Evolutionary conservation across 2,329 filamentous ascomycete species (phyloP), one percentile per base, ranked within the genome.

Genomic region (Cladophialophora bantiana): DNA sequence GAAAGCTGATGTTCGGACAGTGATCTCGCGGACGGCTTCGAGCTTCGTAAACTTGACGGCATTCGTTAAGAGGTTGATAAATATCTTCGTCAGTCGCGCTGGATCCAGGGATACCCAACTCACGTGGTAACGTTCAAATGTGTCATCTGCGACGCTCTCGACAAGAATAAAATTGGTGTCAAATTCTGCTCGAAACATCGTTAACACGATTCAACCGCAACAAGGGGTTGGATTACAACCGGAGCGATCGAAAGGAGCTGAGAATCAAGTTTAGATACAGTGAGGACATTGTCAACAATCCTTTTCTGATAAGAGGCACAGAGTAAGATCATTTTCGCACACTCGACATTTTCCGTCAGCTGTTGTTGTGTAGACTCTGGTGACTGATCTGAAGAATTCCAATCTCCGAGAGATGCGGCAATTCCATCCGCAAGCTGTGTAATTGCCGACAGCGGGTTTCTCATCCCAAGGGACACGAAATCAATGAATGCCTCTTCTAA

Each of bases 251-350:
- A 84, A 6, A 94, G 80, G 74, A 93, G 85, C 45, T 89, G 88
- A 2, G 90, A 91, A 73, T 94, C 90, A 36, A 94, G 83, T 74
- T 94, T 91, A 3, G 88, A 90, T 72, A 91, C 84, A 7, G 88
- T 91, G 36, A 92, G 79, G 31, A 92, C 89, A 73, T 92, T 89
- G 73, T 92, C 89, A 18, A 92, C 88, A 56, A 92, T 91, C 7
- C 88, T 81, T 77, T 93, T 93, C 75, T 94, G 91, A 76, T 94
- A 91, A 71, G 91, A 87, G 1, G 90, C 89, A 71, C 91, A 94
- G 7, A 90, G 84, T 38, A 89, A 85, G 67, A 94, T 93, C 0
- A 89, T 93, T 73, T 92, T 89, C 2, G 90, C 89, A 20, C 89
- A 89, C 70, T 93, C 90, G 55, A 91, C 85, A 66, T 88, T 89